These are phyloP conservation scores for Didymella segeticola DNA, from an alignment of 2,329 filamentous ascomycete genomes.

Conservation along the genomic window DNA sequence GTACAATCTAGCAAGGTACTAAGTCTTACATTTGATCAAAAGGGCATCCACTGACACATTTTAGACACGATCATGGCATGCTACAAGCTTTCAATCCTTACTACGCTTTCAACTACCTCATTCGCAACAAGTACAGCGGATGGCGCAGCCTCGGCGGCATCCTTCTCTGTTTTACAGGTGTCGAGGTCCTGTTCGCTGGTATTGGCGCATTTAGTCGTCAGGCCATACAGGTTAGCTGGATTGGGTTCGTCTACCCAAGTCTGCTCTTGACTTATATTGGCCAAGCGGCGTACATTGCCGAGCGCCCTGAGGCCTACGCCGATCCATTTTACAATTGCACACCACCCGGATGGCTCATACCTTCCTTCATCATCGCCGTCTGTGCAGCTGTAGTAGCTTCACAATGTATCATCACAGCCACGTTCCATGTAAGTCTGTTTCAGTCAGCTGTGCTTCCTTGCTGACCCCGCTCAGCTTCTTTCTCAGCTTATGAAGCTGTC, in stretches of 20 bases:
- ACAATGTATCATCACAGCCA: slow-evolving; percentile 79
- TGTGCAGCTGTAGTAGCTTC: slow-evolving; percentile 77
- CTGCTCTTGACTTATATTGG: slow-evolving; percentile 71
- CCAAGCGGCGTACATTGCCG: slow-evolving; percentile 75
- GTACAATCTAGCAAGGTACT: slow-evolving; percentile 53
- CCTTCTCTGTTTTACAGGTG: slow-evolving; percentile 74
- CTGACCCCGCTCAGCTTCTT: slow-evolving; percentile 52
- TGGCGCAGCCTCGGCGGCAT: slow-evolving; percentile 74
- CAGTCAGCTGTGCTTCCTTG: not conserved
- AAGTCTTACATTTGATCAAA: not conserved
- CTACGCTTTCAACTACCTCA: slow-evolving; percentile 67
- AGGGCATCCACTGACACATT: not conserved
- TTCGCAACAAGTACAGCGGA: slow-evolving; percentile 64
- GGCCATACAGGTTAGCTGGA: slow-evolving; percentile 78
- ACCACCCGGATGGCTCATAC: slow-evolving; percentile 72
- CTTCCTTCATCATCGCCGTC: slow-evolving; percentile 71
- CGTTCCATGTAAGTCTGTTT: slow-evolving; percentile 64
- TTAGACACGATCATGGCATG: slow-evolving; percentile 57
- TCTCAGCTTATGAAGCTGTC: slow-evolving; percentile 74
- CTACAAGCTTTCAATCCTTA: slow-evolving; percentile 62
- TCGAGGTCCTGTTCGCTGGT: slow-evolving; percentile 80
- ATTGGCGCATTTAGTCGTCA: slow-evolving; percentile 74
- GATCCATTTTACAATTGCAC: slow-evolving; percentile 79
- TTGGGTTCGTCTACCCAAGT: slow-evolving; percentile 72
- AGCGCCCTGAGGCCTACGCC: slow-evolving; percentile 64